phyloP scores from a whole-genome alignment of 2,329 filamentous ascomycete species.

The Phyllosticta ampelicida region DNA sequence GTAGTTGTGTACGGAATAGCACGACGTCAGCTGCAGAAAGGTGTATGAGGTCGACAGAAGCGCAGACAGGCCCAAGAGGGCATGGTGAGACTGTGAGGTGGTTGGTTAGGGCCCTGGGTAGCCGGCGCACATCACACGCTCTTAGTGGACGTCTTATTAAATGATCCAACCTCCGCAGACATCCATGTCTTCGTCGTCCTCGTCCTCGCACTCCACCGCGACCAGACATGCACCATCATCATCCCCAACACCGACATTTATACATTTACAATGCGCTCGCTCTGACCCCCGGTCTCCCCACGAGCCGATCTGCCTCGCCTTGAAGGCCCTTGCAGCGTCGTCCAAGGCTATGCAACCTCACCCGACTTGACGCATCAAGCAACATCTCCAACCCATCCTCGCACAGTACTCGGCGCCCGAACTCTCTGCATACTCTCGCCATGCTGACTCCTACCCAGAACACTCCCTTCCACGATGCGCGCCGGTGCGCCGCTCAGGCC shows the following conservation, averaged over 20 bases:
- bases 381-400: not conserved
- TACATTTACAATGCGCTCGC: constrained; percentile 5
- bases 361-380: constrained; percentile 7
- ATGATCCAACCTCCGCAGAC: not conserved
- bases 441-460: not conserved
- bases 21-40: not conserved
- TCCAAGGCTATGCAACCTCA: constrained; percentile 8
- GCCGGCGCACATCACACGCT: not conserved
- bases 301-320: constrained; percentile 5
- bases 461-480: constrained; percentile 1
- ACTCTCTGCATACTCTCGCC: not conserved
- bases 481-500: constrained; percentile 8
- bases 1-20: not conserved
- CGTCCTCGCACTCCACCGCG: no score
- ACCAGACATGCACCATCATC: not conserved
- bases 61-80: not conserved
- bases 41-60: not conserved
- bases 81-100: not conserved
- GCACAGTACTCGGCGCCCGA: not conserved
- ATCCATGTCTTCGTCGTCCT: not conserved
- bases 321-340: constrained; percentile 9
- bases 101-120: no score
- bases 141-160: no score
- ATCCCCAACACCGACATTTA: not conserved
- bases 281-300: constrained; percentile 3